phyloP scores from a whole-genome alignment of 2,329 filamentous ascomycete genomes.

The Geosmithia morbida region DNA sequence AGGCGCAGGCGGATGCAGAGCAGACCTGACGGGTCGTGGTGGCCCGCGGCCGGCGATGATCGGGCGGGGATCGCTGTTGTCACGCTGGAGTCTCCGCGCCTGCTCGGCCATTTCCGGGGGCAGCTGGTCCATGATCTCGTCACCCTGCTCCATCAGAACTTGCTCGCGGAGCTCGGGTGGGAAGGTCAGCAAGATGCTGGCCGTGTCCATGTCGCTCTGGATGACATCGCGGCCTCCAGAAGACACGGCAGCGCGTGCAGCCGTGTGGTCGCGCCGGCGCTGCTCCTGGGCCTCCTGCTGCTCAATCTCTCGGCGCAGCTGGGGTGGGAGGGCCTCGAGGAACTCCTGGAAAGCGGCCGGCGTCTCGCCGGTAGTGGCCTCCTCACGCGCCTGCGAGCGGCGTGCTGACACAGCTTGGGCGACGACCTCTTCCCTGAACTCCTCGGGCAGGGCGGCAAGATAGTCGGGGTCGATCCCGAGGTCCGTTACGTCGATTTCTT shows the following conservation, averaged over 20 bases:
- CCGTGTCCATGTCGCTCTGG: conserved; percentile 72
- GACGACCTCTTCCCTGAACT: conserved; percentile 90
- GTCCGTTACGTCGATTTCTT: conserved; percentile 83
- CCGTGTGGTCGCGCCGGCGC: conserved; percentile 58
- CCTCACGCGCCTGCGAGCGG: conserved; percentile 59
- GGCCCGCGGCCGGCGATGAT: conserved; percentile 3
- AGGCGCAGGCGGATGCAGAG: conserved; percentile 7
- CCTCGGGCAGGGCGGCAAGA: conserved; percentile 91
- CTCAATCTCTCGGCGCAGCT: conserved; percentile 80
- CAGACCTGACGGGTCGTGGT: not conserved
- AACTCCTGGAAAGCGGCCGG: conserved; percentile 88
- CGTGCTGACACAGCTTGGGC: conserved; percentile 77
- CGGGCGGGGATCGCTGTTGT: conserved; percentile 19
- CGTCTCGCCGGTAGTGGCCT: conserved; percentile 56
- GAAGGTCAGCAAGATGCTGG: conserved; percentile 83
- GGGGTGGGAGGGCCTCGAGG: conserved; percentile 77
- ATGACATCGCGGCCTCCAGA: conserved; percentile 3
- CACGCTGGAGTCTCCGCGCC: conserved; percentile 49
- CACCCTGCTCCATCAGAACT: conserved; percentile 82
- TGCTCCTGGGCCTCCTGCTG: conserved; percentile 83
- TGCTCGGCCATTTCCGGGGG: conserved; percentile 79
- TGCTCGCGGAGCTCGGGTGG: conserved; percentile 73
- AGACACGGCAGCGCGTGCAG: conserved; percentile 8
- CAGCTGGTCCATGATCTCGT: conserved; percentile 70
- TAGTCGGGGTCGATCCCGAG: conserved; percentile 92